Evolutionary conservation across 257 asterid genomes (phyloP).

Genomic region (Petunia secreta): DNA sequence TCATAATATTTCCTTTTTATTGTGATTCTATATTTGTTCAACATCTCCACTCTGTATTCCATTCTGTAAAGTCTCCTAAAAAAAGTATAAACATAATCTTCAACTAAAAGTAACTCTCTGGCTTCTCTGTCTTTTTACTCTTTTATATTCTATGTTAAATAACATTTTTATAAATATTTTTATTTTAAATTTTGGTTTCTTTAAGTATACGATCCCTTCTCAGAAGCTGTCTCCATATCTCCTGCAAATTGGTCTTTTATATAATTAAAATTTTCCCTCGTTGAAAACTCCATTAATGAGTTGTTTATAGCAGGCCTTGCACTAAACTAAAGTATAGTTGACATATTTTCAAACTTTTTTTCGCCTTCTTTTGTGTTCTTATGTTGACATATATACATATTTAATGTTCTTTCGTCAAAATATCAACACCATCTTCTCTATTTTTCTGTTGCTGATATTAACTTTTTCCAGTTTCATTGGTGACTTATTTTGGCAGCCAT

Average conservation of each 20-base stretch:
- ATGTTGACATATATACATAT: neutral
- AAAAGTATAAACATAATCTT: constrained; percentile 37
- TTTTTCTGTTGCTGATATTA: neutral
- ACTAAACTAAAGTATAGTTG: constrained; percentile 36
- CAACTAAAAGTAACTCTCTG: constrained; percentile 35
- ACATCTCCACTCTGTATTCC: constrained; percentile 55
- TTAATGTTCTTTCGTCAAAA: neutral
- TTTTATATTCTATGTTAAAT: constrained; percentile 19
- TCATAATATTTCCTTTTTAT: neutral
- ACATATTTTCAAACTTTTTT: constrained; percentile 33
- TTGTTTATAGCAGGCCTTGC: constrained; percentile 33
- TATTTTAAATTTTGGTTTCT: constrained; percentile 22
- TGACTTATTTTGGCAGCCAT: constrained; percentile 37
- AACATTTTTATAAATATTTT: neutral
- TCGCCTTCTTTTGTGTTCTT: neutral
- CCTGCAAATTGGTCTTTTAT: constrained; percentile 58
- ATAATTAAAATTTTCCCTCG: constrained; percentile 24
- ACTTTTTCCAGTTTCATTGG: constrained; percentile 35
- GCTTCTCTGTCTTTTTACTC: constrained; percentile 6
- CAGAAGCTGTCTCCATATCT: constrained; percentile 55
- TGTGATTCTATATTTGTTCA: constrained; percentile 36
- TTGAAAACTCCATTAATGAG: constrained; percentile 34
- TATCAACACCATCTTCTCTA: constrained; percentile 14
- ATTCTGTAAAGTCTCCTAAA: constrained; percentile 58
- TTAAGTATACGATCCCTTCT: constrained; percentile 36